A percentile compares a stretch with the other conserved stretches of the same genome.
These are phyloP conservation scores for Botryotinia narcissicola DNA, from an alignment of 2,329 filamentous ascomycete species.

Conservation along the genomic window DNA sequence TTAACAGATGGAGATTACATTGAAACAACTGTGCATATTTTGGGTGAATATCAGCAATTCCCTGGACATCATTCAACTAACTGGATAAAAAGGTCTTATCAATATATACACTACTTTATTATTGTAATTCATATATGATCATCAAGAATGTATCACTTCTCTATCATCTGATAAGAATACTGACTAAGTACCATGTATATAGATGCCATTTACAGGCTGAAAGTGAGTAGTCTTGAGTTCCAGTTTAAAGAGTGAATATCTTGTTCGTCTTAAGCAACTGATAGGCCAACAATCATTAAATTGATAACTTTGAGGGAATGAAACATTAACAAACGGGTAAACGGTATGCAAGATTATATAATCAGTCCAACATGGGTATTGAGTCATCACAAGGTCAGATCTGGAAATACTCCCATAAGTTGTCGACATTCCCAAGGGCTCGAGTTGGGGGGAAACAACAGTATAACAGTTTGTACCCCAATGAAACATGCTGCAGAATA, in stretches of 20 bases:
- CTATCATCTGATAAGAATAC: neutral
- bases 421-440: neutral
- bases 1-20: neutral
- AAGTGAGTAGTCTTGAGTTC: neutral
- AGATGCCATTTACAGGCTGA: neutral
- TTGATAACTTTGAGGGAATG: no score
- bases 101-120: neutral
- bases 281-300: no score
- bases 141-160: neutral
- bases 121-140: neutral
- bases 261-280: neutral
- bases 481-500: neutral
- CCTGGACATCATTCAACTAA: neutral
- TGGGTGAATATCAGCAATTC: neutral
- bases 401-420: neutral
- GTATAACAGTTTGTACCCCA: neutral
- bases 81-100: neutral
- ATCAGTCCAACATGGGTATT: neutral
- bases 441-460: neutral
- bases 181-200: neutral
- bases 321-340: accelerated
- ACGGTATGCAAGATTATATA: neutral
- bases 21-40: neutral
- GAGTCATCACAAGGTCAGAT: neutral
- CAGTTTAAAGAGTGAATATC: neutral